Evolutionary conservation across 768 basidiomycete species (phyloP).

Genomic region (Tephrocybe sp.): DNA sequence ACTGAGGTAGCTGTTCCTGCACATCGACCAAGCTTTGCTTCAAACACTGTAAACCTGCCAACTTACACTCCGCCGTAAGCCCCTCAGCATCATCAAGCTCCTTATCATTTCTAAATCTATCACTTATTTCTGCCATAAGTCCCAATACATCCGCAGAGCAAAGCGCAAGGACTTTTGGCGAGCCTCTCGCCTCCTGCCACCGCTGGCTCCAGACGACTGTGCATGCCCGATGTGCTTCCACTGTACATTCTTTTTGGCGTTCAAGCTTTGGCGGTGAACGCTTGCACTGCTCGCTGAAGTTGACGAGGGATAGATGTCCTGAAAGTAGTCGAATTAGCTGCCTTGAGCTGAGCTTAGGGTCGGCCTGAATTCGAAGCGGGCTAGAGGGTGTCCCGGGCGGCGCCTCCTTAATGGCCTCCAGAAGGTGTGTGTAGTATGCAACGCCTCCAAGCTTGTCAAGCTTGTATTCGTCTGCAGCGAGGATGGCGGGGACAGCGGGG

Average conservation of each 20-base stretch:
- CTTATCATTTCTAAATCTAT: constrained; percentile 29
- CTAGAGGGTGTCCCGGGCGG: constrained; percentile 18
- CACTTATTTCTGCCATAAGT: constrained; percentile 28
- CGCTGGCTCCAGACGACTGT: constrained; percentile 27
- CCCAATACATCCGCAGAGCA: constrained; percentile 30
- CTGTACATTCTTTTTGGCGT: constrained; percentile 19
- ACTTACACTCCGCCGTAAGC: constrained; percentile 27
- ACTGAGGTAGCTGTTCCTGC: constrained; percentile 8
- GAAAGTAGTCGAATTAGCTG: constrained; percentile 26
- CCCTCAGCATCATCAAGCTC: constrained; percentile 24
- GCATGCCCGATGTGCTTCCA: constrained; percentile 25
- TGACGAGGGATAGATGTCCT: constrained; percentile 34
- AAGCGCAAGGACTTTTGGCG: constrained; percentile 28
- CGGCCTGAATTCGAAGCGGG: constrained; percentile 30
- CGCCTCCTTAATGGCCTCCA: constrained; percentile 31
- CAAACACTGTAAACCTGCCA: constrained; percentile 26
- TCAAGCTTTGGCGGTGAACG: constrained; percentile 25
- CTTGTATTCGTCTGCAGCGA: constrained; percentile 30
- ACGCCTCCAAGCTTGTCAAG: constrained; percentile 29
- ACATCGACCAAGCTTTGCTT: constrained; percentile 10
- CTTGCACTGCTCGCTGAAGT: constrained; percentile 32
- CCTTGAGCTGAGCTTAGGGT: constrained; percentile 35
- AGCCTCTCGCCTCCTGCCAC: constrained; percentile 30
- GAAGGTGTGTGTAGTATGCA: constrained; percentile 36
- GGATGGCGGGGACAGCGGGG: constrained; percentile 36